phyloP scores from a whole-genome alignment of 108 stramenopile genomes.

The Cyclotella distinguenda region DNA sequence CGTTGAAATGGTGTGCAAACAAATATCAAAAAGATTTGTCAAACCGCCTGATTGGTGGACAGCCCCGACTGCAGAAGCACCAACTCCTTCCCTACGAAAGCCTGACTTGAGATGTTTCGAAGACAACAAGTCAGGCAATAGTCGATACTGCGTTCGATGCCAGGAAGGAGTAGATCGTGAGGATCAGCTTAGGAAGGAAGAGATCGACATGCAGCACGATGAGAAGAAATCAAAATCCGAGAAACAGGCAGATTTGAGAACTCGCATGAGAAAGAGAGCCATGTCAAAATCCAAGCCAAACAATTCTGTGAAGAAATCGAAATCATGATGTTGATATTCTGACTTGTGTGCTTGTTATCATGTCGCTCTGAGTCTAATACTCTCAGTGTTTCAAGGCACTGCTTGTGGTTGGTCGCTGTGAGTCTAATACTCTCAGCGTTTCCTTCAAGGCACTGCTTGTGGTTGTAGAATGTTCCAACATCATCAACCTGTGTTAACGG shows the following conservation, averaged over 20 bases:
- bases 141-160: slow-evolving; percentile 72
- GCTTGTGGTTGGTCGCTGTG: too few species aligned
- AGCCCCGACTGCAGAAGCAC: slow-evolving; percentile 45
- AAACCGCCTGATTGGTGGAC: slow-evolving; percentile 77
- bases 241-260: slow-evolving; percentile 36
- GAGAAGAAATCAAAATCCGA: slow-evolving; percentile 53
- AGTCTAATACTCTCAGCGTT: too few species aligned
- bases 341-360: too few species aligned
- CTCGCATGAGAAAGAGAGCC: slow-evolving; percentile 59
- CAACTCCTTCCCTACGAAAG: slow-evolving; percentile 67
- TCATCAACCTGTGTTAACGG: too few species aligned
- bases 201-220: slow-evolving; percentile 43
- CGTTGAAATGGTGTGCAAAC: slow-evolving; percentile 81
- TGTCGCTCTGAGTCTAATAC: too few species aligned
- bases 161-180: slow-evolving; percentile 66
- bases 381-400: too few species aligned
- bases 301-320: too few species aligned
- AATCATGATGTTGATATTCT: too few species aligned
- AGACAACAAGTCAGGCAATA: slow-evolving; percentile 53
- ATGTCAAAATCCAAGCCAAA: too few species aligned
- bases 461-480: too few species aligned
- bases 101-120: slow-evolving; percentile 73
- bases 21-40: slow-evolving; percentile 80
- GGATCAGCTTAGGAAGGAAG: slow-evolving; percentile 46
- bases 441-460: too few species aligned